These are phyloP conservation scores for Globisporangium takayamanum DNA, from an alignment of 352 stramenopile genomes.

Conservation along the genomic window DNA sequence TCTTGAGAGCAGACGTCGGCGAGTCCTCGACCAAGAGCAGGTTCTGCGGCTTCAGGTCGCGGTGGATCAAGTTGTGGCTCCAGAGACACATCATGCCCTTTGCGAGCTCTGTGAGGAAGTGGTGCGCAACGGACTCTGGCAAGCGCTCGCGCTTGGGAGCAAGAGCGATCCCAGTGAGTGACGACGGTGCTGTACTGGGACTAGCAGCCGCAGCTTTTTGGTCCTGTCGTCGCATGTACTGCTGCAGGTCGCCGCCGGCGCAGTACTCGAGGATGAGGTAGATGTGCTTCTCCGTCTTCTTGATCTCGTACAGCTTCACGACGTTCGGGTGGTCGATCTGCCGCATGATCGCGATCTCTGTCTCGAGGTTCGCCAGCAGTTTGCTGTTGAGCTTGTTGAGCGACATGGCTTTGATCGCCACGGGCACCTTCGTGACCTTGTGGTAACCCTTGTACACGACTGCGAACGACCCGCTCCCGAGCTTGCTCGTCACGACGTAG, in stretches of 20 bases:
- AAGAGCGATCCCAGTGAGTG: background rate
- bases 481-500: constrained; percentile 87
- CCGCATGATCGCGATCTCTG: constrained; percentile 95
- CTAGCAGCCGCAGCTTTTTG: constrained; percentile 9
- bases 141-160: constrained; percentile 4
- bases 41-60: constrained; percentile 95
- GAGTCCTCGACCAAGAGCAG: constrained; percentile 84
- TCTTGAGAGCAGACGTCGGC: constrained; percentile 49
- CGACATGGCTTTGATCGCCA: constrained; percentile 94
- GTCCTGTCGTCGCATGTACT: constrained; percentile 81
- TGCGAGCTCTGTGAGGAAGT: constrained; percentile 62
- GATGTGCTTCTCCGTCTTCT: constrained; percentile 94
- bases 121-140: constrained; percentile 35
- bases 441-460: constrained; percentile 85
- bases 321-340: constrained; percentile 95
- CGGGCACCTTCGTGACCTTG: constrained; percentile 59
- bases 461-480: constrained; percentile 92
- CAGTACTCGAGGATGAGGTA: constrained; percentile 97
- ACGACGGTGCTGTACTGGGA: background rate
- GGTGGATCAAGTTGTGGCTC: constrained; percentile 79
- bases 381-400: constrained; percentile 93
- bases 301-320: constrained; percentile 94
- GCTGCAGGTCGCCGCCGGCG: constrained; percentile 92
- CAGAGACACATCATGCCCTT: constrained; percentile 72
- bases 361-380: constrained; percentile 93